Conservation (phyloP, 345 rosid species). For the Luvunga scandens region DNA sequence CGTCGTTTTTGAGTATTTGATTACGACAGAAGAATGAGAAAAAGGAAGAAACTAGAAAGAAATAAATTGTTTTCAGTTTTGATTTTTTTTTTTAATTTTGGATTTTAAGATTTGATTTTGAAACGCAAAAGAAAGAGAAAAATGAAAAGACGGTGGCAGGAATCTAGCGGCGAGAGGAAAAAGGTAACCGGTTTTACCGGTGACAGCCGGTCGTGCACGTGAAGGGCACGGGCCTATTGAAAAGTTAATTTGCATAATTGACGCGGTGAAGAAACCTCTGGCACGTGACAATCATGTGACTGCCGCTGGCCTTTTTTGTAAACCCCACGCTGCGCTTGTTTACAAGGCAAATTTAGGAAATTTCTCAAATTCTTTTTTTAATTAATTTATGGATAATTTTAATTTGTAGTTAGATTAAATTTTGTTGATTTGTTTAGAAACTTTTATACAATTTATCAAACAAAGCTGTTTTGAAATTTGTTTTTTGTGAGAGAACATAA, state of each 20-base stretch:
- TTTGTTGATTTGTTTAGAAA: too few species aligned
- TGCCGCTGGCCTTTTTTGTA: neutral
- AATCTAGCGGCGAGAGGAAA: neutral
- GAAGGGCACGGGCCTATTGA: neutral
- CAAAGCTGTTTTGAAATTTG: too few species aligned
- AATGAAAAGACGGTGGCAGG: neutral
- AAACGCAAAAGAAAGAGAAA: neutral
- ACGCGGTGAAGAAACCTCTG: neutral
- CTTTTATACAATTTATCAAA: too few species aligned
- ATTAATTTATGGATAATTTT: too few species aligned
- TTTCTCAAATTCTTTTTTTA: too few species aligned
- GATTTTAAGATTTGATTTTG: neutral
- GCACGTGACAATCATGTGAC: slow-evolving; percentile 1
- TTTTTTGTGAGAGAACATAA: too few species aligned
- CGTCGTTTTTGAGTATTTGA: neutral
- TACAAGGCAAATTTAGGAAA: too few species aligned
- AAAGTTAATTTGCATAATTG: neutral
- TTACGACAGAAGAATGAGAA: neutral
- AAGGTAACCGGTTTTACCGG: neutral
- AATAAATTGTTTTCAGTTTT: neutral
- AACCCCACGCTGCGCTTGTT: neutral
- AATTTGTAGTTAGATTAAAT: too few species aligned
- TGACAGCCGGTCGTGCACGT: neutral
- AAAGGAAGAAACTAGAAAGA: neutral
- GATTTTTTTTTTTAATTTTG: neutral